Percentiles rank a stretch among this genome's conserved stretches.
These are phyloP conservation scores for Puccinia horiana DNA, from an alignment of 1,284 basidiomycete genomes.

Conservation along the genomic window DNA sequence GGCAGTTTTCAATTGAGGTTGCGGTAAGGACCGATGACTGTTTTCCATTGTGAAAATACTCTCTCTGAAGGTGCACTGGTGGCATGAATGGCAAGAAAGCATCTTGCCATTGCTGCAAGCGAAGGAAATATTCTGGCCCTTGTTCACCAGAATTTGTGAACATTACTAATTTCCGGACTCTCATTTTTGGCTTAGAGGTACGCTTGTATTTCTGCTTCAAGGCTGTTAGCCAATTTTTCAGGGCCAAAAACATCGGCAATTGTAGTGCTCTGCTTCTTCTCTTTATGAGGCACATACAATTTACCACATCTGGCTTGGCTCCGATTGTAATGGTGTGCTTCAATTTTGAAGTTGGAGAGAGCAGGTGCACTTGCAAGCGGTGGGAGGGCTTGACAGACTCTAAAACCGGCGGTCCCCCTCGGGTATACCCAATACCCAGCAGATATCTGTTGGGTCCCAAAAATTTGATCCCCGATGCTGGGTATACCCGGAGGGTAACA, in stretches of 20 bases:
- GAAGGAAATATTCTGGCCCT: not conserved
- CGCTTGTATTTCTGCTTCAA: not conserved
- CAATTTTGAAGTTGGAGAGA: not conserved
- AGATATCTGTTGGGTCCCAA: not conserved
- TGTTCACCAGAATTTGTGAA: not conserved
- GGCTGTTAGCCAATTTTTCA: too few species aligned
- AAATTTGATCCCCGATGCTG: not conserved
- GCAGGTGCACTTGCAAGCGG: too few species aligned
- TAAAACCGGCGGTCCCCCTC: too few species aligned
- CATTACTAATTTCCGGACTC: not conserved
- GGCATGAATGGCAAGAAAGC: slow-evolving; percentile 8
- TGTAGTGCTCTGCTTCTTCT: not conserved
- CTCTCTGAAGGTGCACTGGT: slow-evolving; percentile 2
- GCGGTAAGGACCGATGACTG: not conserved
- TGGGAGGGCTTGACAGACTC: too few species aligned
- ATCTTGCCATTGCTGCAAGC: not conserved
- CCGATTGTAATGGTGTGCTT: not conserved
- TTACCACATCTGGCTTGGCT: not conserved
- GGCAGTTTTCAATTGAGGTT: not conserved
- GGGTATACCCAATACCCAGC: too few species aligned
- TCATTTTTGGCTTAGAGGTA: not conserved
- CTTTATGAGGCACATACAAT: not conserved
- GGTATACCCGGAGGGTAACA: not conserved
- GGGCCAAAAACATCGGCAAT: not conserved
- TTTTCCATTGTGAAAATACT: not conserved